phyloP scores from a whole-genome alignment of 371 early-diverging fungal genomes.

The Rhizopus sp. region DNA sequence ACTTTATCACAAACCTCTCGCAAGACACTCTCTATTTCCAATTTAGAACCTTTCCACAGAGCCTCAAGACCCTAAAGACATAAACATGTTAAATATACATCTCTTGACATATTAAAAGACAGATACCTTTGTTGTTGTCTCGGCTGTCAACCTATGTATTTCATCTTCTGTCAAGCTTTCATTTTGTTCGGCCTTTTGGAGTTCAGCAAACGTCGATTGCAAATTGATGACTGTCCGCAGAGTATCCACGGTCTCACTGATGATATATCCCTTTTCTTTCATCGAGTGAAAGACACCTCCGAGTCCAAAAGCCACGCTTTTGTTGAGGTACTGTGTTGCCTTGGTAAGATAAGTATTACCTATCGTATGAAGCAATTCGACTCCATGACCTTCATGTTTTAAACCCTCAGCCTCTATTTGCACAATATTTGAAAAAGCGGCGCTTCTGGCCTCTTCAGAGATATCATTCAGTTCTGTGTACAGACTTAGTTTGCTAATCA shows the following conservation, averaged over 20 bases:
- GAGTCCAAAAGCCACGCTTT: constrained; percentile 70
- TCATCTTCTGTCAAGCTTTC: constrained; percentile 63
- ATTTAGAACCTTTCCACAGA: constrained; percentile 88
- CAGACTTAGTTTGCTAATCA: constrained; percentile 73
- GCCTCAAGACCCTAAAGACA: constrained; percentile 76
- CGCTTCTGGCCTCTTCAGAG: constrained; percentile 19
- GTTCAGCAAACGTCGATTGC: constrained; percentile 82
- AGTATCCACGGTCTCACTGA: constrained; percentile 88
- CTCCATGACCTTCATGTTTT: constrained; percentile 87
- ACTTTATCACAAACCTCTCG: constrained; percentile 89
- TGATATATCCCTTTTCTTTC: constrained; percentile 81
- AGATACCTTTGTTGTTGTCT: constrained; percentile 65
- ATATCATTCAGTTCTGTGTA: constrained; percentile 71
- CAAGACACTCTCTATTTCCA: constrained; percentile 92
- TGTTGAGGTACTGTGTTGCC: constrained; percentile 80
- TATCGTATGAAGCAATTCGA: constrained; percentile 89
- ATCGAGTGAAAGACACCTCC: constrained; percentile 68
- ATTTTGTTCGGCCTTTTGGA: constrained; percentile 87
- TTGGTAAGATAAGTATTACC: constrained; percentile 89
- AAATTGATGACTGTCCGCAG: constrained; percentile 88
- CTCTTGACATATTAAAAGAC: not conserved
- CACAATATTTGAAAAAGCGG: constrained; percentile 69
- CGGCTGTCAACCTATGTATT: constrained; percentile 67
- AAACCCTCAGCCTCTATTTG: constrained; percentile 85
- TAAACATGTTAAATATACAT: not conserved